Conservation (phyloP, 78 protist genomes). For the Parvularia atlantis region DNA sequence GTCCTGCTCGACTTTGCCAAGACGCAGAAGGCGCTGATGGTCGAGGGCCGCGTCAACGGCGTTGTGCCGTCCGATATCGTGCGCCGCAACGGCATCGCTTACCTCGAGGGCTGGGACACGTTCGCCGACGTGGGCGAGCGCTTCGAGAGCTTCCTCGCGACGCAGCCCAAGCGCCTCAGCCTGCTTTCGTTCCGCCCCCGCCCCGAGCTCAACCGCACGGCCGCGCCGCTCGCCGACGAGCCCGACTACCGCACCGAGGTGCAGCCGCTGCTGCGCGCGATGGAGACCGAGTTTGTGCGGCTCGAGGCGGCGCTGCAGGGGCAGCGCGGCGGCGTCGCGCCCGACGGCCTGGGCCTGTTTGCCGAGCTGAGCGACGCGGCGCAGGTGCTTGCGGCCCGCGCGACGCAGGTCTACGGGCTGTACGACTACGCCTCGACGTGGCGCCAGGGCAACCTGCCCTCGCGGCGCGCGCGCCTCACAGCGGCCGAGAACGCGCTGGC, state of each 20-base stretch:
- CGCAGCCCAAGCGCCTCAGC: not conserved
- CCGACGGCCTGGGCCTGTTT: not conserved
- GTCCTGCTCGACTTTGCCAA: not conserved
- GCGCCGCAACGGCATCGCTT: not conserved
- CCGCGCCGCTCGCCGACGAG: not conserved
- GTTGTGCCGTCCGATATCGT: too few relatives aligned
- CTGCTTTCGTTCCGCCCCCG: not conserved
- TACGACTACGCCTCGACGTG: not conserved
- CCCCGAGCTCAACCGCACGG: too few relatives aligned
- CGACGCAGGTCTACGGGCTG: not conserved
- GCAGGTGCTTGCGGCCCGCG: not conserved
- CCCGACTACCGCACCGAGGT: not conserved
- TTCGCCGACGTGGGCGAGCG: not conserved
- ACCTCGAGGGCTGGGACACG: constrained; percentile 1
- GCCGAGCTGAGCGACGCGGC: not conserved
- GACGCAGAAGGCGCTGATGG: not conserved
- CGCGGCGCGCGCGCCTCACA: not conserved
- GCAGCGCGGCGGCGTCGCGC: not conserved
- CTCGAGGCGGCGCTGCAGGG: not conserved
- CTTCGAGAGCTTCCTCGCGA: not conserved
- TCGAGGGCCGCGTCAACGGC: not conserved
- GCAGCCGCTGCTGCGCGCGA: not conserved
- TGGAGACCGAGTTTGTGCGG: not conserved
- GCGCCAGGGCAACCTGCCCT: not conserved
- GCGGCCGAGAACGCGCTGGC: not conserved